Evolutionary conservation across 2,329 filamentous ascomycete species (phyloP).

Genomic region (Stenocarpella maydis): DNA sequence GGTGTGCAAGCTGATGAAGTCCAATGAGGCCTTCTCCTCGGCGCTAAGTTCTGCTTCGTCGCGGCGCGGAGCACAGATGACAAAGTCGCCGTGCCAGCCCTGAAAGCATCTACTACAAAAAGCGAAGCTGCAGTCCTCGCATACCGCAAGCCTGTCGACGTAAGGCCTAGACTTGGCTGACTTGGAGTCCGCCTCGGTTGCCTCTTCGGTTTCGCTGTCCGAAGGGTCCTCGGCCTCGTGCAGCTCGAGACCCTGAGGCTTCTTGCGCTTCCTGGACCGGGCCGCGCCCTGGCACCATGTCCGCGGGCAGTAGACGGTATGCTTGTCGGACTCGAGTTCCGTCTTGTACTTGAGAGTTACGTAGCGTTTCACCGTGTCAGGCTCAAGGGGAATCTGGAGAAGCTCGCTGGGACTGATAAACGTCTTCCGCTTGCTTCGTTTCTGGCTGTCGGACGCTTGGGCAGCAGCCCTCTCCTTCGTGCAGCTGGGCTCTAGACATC

Average conservation of each 20-base stretch:
- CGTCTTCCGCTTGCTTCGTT: conserved; percentile 67
- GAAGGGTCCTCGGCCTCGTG: conserved; percentile 63
- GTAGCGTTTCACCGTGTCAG: conserved; percentile 82
- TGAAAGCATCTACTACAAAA: conserved; percentile 78
- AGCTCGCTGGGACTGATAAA: conserved; percentile 85
- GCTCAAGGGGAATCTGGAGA: conserved; percentile 75
- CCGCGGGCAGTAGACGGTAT: conserved; percentile 90
- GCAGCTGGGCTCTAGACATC: conserved; percentile 82
- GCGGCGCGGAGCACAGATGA: conserved; percentile 72
- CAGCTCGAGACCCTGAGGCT: conserved; percentile 72
- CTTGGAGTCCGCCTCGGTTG: conserved; percentile 42
- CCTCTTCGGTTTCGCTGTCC: conserved; percentile 55
- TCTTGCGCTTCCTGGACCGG: conserved; percentile 75
- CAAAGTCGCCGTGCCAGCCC: conserved; percentile 93
- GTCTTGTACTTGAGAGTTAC: conserved; percentile 92
- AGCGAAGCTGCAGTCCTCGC: conserved; percentile 87
- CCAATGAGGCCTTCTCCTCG: conserved; percentile 86
- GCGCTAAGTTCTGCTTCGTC: conserved; percentile 76
- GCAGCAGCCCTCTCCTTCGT: conserved; percentile 65
- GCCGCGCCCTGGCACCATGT: conserved; percentile 93
- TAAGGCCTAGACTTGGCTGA: conserved; percentile 47
- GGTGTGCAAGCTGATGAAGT: conserved; percentile 83
- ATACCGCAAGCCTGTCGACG: conserved; percentile 79
- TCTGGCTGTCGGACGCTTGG: conserved; percentile 46
- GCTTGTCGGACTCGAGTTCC: conserved; percentile 89